Conservation (phyloP, 257 asterid genomes). For the Nicotiana paniculata region DNA sequence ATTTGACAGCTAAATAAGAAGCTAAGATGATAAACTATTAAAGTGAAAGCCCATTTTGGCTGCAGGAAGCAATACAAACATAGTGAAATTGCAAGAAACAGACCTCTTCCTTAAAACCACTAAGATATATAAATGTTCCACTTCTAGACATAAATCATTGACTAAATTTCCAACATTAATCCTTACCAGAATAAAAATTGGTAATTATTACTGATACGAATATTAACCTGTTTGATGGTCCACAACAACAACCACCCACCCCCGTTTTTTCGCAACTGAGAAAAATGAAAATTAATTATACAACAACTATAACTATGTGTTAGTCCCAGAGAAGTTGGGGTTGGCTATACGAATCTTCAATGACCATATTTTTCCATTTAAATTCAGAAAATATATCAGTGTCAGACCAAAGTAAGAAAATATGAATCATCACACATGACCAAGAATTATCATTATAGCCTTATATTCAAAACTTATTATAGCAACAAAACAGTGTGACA, state of each 20-base stretch:
- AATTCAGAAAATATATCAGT: background rate
- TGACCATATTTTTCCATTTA: background rate
- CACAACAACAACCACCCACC: background rate
- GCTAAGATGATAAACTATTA: background rate
- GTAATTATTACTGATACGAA: background rate
- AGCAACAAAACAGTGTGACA: background rate
- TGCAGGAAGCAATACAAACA: background rate
- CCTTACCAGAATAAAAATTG: background rate
- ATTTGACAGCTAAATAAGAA: background rate
- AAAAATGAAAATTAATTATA: background rate
- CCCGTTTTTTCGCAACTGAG: background rate
- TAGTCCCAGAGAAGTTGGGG: background rate
- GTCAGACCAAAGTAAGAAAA: background rate
- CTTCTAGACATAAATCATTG: no score
- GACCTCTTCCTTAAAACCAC: no score
- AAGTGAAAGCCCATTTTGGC: background rate
- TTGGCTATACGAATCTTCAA: background rate
- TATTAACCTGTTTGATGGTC: background rate
- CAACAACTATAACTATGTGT: background rate
- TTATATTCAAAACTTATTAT: background rate
- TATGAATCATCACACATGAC: background rate
- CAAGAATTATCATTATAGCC: no score
- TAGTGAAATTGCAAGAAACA: background rate
- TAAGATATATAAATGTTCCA: no score
- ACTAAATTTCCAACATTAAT: background rate